Percentiles rank a stretch among this genome's conserved stretches.
phyloP scores from a whole-genome alignment of 306 rosid species.

The cucumber (Cucumis sativus) region Cucumber_9930_V3 NC_026657.2:28580001-28580500 shows the following conservation, averaged over 20 bases:
- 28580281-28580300: not conserved
- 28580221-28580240: not conserved
- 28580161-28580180: not conserved
- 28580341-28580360: slow-evolving; percentile 41
- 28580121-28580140: not conserved
- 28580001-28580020: not conserved
- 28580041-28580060: not conserved
- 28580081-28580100: not conserved
- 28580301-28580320: slow-evolving; percentile 8
- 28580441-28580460: not conserved
- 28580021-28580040: not conserved
- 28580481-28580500: not conserved
- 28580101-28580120: not conserved
- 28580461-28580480: not conserved
- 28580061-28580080: not conserved
- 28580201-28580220: not conserved
- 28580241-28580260: slow-evolving; percentile 2
- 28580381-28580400: not conserved
- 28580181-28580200: not conserved
- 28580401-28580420: not conserved
- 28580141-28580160: not conserved
- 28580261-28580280: not conserved
- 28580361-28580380: not conserved
- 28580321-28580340: slow-evolving; percentile 5
- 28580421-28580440: no score